Evolutionary conservation across 768 basidiomycete genomes (phyloP), one percentile per base, ranked within the genome.

Genomic region (Termitomyces sp.): DNA sequence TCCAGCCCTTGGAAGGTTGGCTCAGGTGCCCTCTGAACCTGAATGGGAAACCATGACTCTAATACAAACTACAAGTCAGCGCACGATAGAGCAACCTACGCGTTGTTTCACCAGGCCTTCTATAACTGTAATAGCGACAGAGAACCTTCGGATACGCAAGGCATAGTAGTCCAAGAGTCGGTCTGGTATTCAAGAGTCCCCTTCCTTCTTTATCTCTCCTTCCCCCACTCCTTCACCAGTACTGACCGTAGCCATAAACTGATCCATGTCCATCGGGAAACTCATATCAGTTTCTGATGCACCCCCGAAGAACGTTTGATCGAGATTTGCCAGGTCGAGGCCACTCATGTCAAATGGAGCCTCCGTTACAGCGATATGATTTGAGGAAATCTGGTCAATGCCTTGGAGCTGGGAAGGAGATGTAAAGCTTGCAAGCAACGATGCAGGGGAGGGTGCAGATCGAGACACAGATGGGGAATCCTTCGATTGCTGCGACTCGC

Each of bases 241-340:
- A 51, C 14, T 56, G 18, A 60, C 59, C 71, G 84, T 79, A 46
- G 72, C 75, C 65, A 86, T 68, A 51, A 86, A 73, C 18, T 77
- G 75, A 44, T 82, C 82, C 81, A 87, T 82, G 62, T 82, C 82
- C 68, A 76, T 72, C 1, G 69, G 39, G 60, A 84, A 76, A 59
- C 71, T 75, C 69, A 84, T 75, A 36, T 76, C 81, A 5, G 72
- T n/a, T 43, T 71, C 68, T 45, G 69, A 59, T 32, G 70, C 61
- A 53, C 72, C 66, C 1, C 68, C 69, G 61, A 80, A 80, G 58
- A 84, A 81, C 39, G 72, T 71, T 26, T 75, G 63, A 53, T 72
- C 71, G 51, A 85, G 69, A 52, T 74, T 73, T 6, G 78, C 73
- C 5, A 83, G 68, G 62, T 83, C 82, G 30, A 83, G 63, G 12